Base-by-base conservation (phyloP, 352 stramenopile genomes). In the Paralagenidium karlingii region DNA sequence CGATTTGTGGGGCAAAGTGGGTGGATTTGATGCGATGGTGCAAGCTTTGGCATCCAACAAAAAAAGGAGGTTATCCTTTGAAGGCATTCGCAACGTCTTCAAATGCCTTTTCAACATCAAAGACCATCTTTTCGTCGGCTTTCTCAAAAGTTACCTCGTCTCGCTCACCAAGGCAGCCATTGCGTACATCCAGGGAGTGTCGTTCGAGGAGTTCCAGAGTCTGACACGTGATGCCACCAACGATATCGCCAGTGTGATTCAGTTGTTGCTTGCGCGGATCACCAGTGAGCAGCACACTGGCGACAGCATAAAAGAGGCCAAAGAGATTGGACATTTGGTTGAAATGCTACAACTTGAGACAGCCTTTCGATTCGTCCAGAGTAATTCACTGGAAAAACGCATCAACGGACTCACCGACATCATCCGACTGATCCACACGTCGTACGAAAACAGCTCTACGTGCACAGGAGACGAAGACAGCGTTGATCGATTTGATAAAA, bases 381-480 rank as follows among this genome's bases (percentile, higher is more conserved):
- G 57, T 19, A 52, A n/a, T 19, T 76, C 68, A 5, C 42, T 89
- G 16, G 75, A 86, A 38, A 84, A 82, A 29, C 62, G 71, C 1
- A 81, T 89, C 24, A 68, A 80, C 27, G 71, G 71, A 1, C 53
- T 89, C 12, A 62, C 68, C 2, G 75, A 89, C 32, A 69, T 86
- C 24, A 60, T 75, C 4, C 49, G 61, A 5, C 37, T 66, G 7
- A 44, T 74, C 7, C 70, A 56, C 7, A 46, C 51, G 8, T 34
- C 73, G 19, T 71, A 64, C 51, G 71, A 71, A 31, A 29, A 61
- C 22, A 59, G 34, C 45, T 68, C 19, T 45, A 68, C 24, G 38
- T 43, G 31, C 51, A 76, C 11, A 36, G 5, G 55, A 63, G 4
- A 48, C 51, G 9, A 66, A 51, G 0, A 53, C 51, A 1, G 19